Evolutionary conservation across 805 yeast species (phyloP).

Genomic region (Ogataea wickerhamii): DNA sequence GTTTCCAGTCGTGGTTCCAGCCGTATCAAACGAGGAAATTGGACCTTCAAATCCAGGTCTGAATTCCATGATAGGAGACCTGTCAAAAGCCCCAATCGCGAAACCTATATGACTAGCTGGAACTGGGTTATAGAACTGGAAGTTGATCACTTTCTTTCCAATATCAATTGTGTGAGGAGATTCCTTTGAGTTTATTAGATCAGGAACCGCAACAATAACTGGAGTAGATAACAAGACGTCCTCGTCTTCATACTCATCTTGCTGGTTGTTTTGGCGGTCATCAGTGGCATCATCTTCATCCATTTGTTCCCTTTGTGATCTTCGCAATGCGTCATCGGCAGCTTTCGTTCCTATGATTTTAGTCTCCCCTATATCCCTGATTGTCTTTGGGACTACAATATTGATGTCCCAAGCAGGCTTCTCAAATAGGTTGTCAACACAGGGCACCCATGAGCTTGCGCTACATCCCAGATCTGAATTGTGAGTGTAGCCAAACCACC

Average conservation of each 20-base stretch:
- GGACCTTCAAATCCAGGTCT: conserved; percentile 31
- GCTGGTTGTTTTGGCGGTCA: conserved; percentile 23
- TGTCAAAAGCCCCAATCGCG: conserved; percentile 86
- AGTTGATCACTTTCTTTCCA: conserved; percentile 70
- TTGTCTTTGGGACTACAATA: conserved; percentile 76
- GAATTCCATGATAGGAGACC: conserved; percentile 48
- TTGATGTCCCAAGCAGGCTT: conserved; percentile 90
- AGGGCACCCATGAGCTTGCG: conserved; percentile 97
- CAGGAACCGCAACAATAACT: conserved; percentile 67
- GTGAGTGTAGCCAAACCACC: conserved; percentile 84
- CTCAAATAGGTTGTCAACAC: conserved; percentile 85
- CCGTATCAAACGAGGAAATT: conserved; percentile 26
- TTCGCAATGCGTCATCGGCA: conserved; percentile 29
- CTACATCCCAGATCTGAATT: conserved; percentile 75
- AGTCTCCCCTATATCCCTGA: conserved; percentile 61
- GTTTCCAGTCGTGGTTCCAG: conserved; percentile 31
- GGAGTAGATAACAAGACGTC: conserved; percentile 43
- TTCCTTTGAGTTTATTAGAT: conserved; percentile 60
- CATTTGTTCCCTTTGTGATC: conserved; percentile 26
- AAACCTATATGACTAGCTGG: conserved; percentile 95
- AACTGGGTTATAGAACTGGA: conserved; percentile 78
- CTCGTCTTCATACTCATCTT: conserved; percentile 42
- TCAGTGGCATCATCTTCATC: conserved; percentile 36
- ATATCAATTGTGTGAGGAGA: conserved; percentile 72
- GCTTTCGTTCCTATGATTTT: conserved; percentile 39